phyloP scores from a whole-genome alignment of 1,139 yeast species.

The Saccharomyces hybrid region DNA sequence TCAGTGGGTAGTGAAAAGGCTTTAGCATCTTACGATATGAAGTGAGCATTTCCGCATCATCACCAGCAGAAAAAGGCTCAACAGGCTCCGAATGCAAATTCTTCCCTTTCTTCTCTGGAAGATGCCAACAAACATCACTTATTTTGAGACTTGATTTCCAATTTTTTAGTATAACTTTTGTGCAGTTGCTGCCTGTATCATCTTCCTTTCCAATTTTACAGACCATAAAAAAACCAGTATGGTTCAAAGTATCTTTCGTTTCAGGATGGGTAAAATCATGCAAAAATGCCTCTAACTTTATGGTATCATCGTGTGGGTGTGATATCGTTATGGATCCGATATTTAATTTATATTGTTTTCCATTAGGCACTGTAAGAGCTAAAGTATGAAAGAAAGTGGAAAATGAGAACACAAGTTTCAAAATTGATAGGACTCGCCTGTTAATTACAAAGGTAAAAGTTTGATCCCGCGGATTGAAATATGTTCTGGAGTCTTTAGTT shows the following conservation, averaged over 20 bases:
- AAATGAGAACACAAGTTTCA: slow-evolving; percentile 13
- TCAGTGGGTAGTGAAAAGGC: slow-evolving; percentile 8
- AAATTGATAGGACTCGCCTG: slow-evolving; percentile 4
- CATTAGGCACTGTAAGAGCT: slow-evolving; percentile 8
- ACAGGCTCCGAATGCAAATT: not conserved
- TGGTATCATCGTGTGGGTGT: slow-evolving; percentile 9
- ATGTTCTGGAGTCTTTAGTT: not conserved
- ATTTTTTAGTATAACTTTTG: slow-evolving; percentile 8
- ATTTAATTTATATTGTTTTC: slow-evolving; percentile 9
- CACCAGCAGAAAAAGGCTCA: not conserved
- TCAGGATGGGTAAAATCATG: slow-evolving; percentile 13
- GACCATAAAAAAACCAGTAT: slow-evolving; percentile 15
- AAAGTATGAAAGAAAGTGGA: slow-evolving; percentile 15
- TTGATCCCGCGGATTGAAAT: not conserved
- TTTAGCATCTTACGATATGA: slow-evolving; percentile 12
- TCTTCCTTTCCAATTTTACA: slow-evolving; percentile 9
- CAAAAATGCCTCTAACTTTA: slow-evolving; percentile 15
- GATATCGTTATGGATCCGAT: slow-evolving; percentile 15
- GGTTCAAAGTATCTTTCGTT: slow-evolving; percentile 15
- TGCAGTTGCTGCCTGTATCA: slow-evolving; percentile 2
- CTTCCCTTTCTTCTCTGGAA: slow-evolving; percentile 6
- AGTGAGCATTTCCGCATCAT: not conserved
- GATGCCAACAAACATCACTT: not conserved
- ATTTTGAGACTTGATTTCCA: slow-evolving; percentile 15
- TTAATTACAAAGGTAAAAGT: slow-evolving; percentile 5